Evolutionary conservation across 129 eudicot genomes (phyloP), one percentile per base, ranked within the genome.

Genomic region (Tagetes patula): DNA sequence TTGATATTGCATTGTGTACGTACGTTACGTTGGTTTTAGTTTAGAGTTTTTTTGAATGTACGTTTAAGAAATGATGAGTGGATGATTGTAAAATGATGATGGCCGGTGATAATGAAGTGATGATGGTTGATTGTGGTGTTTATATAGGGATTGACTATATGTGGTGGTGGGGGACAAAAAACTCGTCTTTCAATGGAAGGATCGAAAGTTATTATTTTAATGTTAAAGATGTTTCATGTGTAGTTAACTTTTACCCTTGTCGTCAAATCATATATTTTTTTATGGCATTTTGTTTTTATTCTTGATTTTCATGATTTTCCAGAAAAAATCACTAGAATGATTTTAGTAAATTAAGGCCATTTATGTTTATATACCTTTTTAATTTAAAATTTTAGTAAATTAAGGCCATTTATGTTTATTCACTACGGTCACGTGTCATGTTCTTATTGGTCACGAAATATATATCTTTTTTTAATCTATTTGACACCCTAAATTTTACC

Each of bases 141-240:
- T 53, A 53, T 53, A 53, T 53, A 53, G 33, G 59, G 58, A 52
- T 52, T 52, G 58, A 52, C 58, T 7, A 48, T 48, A 4, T 14
- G 3, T 6, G 27, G 2, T 13, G 58, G 31, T 52, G 58, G 58
- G 58, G 58, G 58, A 52, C 55, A 49, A 1, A 49, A 49, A 13
- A 11, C 27, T 49, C 55, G 30, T 11, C 12, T 13, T 49, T 49
- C 55, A 0, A 49, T 11, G 13, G 27, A 49, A 49, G 20, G 13
- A 49, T 49, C 55, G 1, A 12, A 49, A 49, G 3, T 13, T 11
- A 13, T 49, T 49, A 11, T 12, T 49, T 49, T 49, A 9, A 49
- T 49, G 1, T 55, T 55, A 55, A 12, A 55, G 62, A 27, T 30
- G 37, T 56, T 56, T 56, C 63, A 56, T 56, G 63, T 56, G 62